These are phyloP conservation scores for Anisodus tanguticus DNA, from an alignment of 257 asterid genomes.

Conservation along the genomic window DNA sequence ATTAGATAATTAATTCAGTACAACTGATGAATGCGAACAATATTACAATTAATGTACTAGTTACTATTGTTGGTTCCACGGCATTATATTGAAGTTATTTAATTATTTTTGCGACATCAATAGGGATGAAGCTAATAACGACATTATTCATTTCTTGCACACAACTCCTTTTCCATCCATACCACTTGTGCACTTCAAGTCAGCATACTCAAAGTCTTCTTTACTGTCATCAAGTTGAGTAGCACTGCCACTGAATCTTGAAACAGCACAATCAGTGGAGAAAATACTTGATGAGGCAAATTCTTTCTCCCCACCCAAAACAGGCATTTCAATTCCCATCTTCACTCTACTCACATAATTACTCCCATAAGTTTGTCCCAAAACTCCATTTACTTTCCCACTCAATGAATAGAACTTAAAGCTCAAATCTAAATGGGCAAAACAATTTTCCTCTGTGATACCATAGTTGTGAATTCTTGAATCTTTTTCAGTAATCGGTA, in stretches of 20 bases:
- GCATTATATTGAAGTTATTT: not conserved
- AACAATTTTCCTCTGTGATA: conserved; percentile 68
- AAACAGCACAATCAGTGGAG: conserved; percentile 67
- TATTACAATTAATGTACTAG: too few relatives aligned
- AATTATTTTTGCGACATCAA: conserved; percentile 16
- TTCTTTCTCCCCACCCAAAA: conserved; percentile 74
- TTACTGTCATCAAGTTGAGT: conserved; percentile 23
- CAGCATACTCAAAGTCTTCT: conserved; percentile 37
- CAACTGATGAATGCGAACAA: too few relatives aligned
- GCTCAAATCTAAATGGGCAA: conserved; percentile 83
- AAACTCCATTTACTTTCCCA: conserved; percentile 62
- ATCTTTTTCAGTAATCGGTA: conserved; percentile 67
- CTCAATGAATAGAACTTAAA: conserved; percentile 75
- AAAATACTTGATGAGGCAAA: conserved; percentile 63
- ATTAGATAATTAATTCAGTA: too few relatives aligned
- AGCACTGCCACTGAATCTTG: conserved; percentile 55
- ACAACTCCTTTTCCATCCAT: conserved; percentile 68
- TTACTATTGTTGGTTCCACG: not conserved
- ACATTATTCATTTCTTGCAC: conserved; percentile 58
- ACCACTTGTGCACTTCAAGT: conserved; percentile 60
- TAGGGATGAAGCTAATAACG: not conserved
- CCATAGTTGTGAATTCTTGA: conserved; percentile 70
- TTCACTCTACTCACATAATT: conserved; percentile 68
- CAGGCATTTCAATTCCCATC: conserved; percentile 85
- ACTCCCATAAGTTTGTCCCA: conserved; percentile 76